Evolutionary conservation across 352 stramenopile genomes (phyloP).

Genomic region (Pythium rhizo-oryzae): DNA sequence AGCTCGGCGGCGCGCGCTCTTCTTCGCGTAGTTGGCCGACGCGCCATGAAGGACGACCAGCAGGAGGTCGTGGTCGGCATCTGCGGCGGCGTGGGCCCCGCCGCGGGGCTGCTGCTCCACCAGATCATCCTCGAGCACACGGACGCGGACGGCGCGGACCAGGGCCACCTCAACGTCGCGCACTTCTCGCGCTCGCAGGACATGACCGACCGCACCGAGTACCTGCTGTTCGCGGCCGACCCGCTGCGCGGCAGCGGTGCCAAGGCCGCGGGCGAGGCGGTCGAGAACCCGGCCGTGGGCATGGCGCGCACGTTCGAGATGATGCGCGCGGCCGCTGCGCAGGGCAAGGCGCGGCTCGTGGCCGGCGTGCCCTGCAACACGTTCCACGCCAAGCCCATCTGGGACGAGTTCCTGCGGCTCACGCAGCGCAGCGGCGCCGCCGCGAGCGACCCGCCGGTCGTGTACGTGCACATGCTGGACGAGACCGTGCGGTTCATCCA

Average conservation of each 20-base stretch:
- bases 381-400: slow-evolving; percentile 74
- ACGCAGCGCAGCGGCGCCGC: slow-evolving; percentile 23
- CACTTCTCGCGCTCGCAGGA: slow-evolving; percentile 79
- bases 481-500: slow-evolving; percentile 69
- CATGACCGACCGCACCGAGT: slow-evolving; percentile 76
- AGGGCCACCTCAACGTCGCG: slow-evolving; percentile 66
- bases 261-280: not conserved
- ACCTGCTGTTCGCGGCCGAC: slow-evolving; percentile 37
- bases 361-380: slow-evolving; percentile 75
- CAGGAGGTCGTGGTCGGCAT: slow-evolving; percentile 69
- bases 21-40: slow-evolving; percentile 7
- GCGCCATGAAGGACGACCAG: slow-evolving; percentile 34
- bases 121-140: slow-evolving; percentile 77
- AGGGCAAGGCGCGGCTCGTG: slow-evolving; percentile 46
- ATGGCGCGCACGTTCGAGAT: slow-evolving; percentile 80
- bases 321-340: slow-evolving; percentile 51
- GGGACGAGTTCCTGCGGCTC: slow-evolving; percentile 64
- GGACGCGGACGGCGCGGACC: slow-evolving; percentile 58
- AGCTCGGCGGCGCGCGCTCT: slow-evolving; percentile 22
- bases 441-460: slow-evolving; percentile 14
- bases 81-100: slow-evolving; percentile 70
- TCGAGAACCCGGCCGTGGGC: slow-evolving; percentile 71
- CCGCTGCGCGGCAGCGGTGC: not conserved
- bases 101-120: slow-evolving; percentile 70
- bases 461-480: slow-evolving; percentile 71